A percentile compares a stretch with the other conserved stretches of the same genome.
Evolutionary conservation across 148 eudicot genomes (phyloP).

Genomic region (Vaccinium darrowii): DNA sequence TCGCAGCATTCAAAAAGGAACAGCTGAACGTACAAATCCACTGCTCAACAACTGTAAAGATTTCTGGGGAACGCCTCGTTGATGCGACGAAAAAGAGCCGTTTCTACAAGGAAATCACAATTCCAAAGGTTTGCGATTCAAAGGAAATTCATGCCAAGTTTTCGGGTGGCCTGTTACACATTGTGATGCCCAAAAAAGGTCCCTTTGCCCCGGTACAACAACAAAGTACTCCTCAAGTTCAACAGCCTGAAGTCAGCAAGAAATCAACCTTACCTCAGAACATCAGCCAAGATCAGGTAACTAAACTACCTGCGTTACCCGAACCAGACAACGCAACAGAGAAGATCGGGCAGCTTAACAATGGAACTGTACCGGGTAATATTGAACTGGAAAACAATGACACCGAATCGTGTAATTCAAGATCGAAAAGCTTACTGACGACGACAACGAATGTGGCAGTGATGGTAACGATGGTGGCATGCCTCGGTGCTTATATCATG

Average conservation of each 20-base stretch:
- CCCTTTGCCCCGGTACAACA: conserved; percentile 12
- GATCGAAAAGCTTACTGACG: conserved; percentile 5
- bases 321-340: conserved; percentile 15
- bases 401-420: not conserved
- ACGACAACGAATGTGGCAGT: conserved; percentile 27
- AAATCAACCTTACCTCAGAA: not conserved
- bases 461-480: conserved; percentile 32
- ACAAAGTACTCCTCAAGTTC: not conserved
- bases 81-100: conserved; percentile 35
- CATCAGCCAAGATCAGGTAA: conserved; percentile 4
- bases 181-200: conserved; percentile 51
- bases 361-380: conserved; percentile 2
- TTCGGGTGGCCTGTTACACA: conserved; percentile 35
- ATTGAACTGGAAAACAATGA: not conserved
- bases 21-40: conserved; percentile 56
- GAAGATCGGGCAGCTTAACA: not conserved
- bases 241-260: not conserved
- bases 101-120: conserved; percentile 47
- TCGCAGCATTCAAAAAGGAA: conserved; percentile 62
- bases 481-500: conserved; percentile 39
- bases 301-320: not conserved
- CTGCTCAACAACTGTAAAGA: conserved; percentile 41
- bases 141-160: conserved; percentile 57
- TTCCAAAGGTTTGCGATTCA: conserved; percentile 40
- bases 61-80: conserved; percentile 51